phyloP scores from a whole-genome alignment of 768 basidiomycete species.

The Galerina sulciceps region DNA sequence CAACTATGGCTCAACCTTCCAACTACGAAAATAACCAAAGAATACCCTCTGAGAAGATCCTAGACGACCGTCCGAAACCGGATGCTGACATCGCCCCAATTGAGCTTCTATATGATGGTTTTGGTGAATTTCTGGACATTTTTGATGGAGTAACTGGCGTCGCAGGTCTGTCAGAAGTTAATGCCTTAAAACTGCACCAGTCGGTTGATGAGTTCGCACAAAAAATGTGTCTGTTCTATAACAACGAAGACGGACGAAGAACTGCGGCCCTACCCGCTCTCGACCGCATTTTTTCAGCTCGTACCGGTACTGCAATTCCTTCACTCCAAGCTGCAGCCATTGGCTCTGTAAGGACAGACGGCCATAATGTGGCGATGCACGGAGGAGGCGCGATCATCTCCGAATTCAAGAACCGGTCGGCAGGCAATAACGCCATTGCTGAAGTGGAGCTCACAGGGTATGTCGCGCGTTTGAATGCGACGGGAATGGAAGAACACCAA shows the following conservation, averaged over 20 bases:
- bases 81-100: constrained; percentile 16
- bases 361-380: too few relatives aligned
- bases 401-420: too few relatives aligned
- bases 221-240: constrained; percentile 19
- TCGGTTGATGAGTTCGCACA: constrained; percentile 15
- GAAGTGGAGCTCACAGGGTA: too few relatives aligned
- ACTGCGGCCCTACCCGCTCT: neutral
- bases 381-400: too few relatives aligned
- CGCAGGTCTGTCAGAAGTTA: neutral
- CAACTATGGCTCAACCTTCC: neutral
- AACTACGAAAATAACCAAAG: neutral
- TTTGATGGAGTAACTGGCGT: constrained; percentile 5
- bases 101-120: constrained; percentile 23
- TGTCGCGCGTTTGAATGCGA: neutral
- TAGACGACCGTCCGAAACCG: constrained; percentile 21
- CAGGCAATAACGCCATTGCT: too few relatives aligned
- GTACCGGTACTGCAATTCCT: too few relatives aligned
- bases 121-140: constrained; percentile 24
- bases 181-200: constrained; percentile 3
- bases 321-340: too few relatives aligned
- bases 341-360: too few relatives aligned
- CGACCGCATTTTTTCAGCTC: too few relatives aligned
- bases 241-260: constrained; percentile 9
- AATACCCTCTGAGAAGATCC: neutral
- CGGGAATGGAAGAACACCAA: neutral